These are phyloP conservation scores for Candida stauntonica DNA, from an alignment of 805 yeast species.

Conservation along the genomic window DNA sequence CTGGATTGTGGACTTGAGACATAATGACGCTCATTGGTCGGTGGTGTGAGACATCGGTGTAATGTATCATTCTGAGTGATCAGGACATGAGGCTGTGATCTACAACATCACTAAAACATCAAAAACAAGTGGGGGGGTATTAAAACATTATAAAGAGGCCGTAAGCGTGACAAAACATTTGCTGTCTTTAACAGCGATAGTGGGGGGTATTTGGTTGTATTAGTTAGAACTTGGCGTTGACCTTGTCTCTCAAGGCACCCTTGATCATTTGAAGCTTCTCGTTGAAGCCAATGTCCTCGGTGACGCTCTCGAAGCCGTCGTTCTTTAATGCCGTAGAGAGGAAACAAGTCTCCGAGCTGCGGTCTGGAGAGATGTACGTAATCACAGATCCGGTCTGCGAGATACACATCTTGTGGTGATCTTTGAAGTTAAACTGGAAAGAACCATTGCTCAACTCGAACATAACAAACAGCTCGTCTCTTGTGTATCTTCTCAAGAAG, in stretches of 20 bases:
- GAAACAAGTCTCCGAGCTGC: conserved; percentile 65
- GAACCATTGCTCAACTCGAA: conserved; percentile 91
- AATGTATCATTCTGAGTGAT: no score
- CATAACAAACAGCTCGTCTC: conserved; percentile 79
- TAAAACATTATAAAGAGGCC: background rate
- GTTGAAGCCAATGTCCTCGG: conserved; percentile 39
- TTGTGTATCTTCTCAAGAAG: conserved; percentile 76
- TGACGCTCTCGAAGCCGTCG: conserved; percentile 43
- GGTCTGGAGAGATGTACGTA: conserved; percentile 76
- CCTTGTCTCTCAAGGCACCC: conserved; percentile 50
- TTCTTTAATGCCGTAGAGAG: conserved; percentile 42
- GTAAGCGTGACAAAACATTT: background rate
- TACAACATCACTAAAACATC: no score
- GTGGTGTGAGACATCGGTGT: no score
- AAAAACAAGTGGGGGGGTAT: no score
- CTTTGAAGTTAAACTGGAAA: conserved; percentile 91
- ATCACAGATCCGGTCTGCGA: conserved; percentile 72
- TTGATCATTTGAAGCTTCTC: conserved; percentile 54
- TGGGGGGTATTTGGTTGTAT: background rate
- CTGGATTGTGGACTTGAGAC: no score
- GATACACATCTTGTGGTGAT: conserved; percentile 84
- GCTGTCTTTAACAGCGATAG: no score
- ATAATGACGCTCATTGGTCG: no score
- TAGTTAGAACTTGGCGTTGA: conserved; percentile 11
- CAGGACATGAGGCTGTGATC: no score